Conservation (phyloP, 2,329 filamentous ascomycete species). For the Aspergillus glaucus region DNA sequence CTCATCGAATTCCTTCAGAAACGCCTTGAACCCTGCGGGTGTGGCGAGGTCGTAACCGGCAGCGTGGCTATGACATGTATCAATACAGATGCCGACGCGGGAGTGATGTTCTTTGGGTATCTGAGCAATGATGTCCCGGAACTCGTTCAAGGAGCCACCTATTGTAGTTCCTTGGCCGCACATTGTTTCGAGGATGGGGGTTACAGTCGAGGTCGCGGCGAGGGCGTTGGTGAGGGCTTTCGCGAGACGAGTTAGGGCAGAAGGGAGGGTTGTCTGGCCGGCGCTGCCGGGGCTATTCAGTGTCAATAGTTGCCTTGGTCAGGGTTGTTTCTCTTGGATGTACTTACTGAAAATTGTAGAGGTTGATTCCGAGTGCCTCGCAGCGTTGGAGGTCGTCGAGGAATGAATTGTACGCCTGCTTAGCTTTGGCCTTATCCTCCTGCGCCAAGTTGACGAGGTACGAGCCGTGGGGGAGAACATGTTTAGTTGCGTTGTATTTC, state of each 20-base stretch:
- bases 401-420: constrained; percentile 80
- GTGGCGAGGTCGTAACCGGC: constrained; percentile 85
- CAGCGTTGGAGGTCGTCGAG: constrained; percentile 82
- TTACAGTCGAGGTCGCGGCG: constrained; percentile 64
- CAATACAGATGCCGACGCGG: constrained; percentile 87
- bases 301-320: not conserved
- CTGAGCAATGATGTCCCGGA: constrained; percentile 73
- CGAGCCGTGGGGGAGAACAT: constrained; percentile 85
- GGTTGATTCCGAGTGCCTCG: constrained; percentile 72
- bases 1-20: constrained; percentile 68
- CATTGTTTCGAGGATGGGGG: constrained; percentile 93
- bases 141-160: constrained; percentile 76
- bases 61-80: constrained; percentile 94
- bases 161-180: constrained; percentile 83
- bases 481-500: constrained; percentile 61
- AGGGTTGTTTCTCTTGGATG: not conserved
- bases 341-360: constrained; percentile 89
- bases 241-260: constrained; percentile 73
- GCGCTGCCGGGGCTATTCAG: constrained; percentile 64
- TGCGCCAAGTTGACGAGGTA: constrained; percentile 96
- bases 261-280: constrained; percentile 58
- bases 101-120: constrained; percentile 66
- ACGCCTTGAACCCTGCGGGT: constrained; percentile 64
- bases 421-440: constrained; percentile 68
- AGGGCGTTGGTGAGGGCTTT: constrained; percentile 77